These are phyloP conservation scores for Loxodes magnus DNA, from an alignment of 73 alveolate genomes.

Conservation along the genomic window DNA sequence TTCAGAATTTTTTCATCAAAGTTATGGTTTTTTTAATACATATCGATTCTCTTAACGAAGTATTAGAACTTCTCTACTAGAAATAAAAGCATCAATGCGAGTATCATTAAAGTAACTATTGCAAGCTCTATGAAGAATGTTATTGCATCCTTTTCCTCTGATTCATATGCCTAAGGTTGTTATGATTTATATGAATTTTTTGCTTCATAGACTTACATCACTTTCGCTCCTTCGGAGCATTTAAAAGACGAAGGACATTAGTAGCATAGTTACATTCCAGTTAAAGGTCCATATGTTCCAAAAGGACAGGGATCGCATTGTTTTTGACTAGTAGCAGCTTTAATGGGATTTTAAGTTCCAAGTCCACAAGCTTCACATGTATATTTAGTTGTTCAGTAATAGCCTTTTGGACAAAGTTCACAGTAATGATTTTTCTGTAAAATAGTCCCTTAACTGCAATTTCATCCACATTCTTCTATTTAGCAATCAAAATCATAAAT, in stretches of 20 bases:
- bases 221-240: neutral
- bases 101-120: neutral
- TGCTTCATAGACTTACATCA: neutral
- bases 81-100: neutral
- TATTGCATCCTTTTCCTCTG: no score
- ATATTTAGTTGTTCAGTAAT: neutral
- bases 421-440: neutral
- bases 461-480: no score
- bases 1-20: neutral
- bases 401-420: slow-evolving; percentile 8
- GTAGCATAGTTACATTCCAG: no score
- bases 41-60: neutral
- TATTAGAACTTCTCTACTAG: neutral
- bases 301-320: slow-evolving; percentile 12
- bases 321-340: neutral
- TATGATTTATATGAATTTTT: neutral
- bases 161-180: neutral
- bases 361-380: neutral
- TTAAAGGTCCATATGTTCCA: neutral
- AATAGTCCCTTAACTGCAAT: neutral
- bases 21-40: neutral
- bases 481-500: no score
- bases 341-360: slow-evolving; percentile 6
- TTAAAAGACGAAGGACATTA: neutral
- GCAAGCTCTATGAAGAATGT: neutral